Evolutionary conservation across 1,284 basidiomycete genomes (phyloP).

Genomic region (Phellopilus nigrolimitatus): DNA sequence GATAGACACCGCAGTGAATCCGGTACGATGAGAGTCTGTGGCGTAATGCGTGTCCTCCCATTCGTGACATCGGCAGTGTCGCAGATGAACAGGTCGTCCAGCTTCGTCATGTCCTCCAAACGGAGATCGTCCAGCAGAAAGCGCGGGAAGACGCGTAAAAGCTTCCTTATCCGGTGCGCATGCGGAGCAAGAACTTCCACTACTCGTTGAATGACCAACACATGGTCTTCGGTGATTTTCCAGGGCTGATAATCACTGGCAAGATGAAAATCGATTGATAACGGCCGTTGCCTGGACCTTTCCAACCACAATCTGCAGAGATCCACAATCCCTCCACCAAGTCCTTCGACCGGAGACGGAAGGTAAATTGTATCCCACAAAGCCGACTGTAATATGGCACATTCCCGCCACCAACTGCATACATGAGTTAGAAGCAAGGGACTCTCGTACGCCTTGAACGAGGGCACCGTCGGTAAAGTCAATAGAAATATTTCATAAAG

Average conservation of each 20-base stretch:
- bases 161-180: constrained; percentile 18
- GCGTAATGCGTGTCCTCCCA: constrained; percentile 8
- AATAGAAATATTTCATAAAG: constrained; percentile 17
- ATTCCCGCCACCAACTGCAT: constrained; percentile 19
- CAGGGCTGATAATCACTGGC: constrained; percentile 21
- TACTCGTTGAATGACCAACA: constrained; percentile 10
- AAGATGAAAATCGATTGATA: constrained; percentile 19
- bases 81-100: constrained; percentile 20
- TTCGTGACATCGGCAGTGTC: constrained; percentile 13
- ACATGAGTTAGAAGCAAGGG: constrained; percentile 19
- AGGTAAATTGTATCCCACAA: constrained; percentile 20
- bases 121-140: constrained; percentile 17
- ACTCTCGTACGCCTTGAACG: constrained; percentile 13
- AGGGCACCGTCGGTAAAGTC: constrained; percentile 17
- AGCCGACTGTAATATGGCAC: constrained; percentile 6
- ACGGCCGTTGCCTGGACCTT: constrained; percentile 9
- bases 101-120: constrained; percentile 15
- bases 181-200: constrained; percentile 18
- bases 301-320: constrained; percentile 19
- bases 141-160: constrained; percentile 18
- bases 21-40: constrained; percentile 13
- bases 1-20: constrained; percentile 15
- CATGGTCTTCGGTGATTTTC: constrained; percentile 17
- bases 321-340: constrained; percentile 13
- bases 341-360: constrained; percentile 17